phyloP scores from a whole-genome alignment of 495 filamentous ascomycete genomes.

The Glonium stellatum region DNA sequence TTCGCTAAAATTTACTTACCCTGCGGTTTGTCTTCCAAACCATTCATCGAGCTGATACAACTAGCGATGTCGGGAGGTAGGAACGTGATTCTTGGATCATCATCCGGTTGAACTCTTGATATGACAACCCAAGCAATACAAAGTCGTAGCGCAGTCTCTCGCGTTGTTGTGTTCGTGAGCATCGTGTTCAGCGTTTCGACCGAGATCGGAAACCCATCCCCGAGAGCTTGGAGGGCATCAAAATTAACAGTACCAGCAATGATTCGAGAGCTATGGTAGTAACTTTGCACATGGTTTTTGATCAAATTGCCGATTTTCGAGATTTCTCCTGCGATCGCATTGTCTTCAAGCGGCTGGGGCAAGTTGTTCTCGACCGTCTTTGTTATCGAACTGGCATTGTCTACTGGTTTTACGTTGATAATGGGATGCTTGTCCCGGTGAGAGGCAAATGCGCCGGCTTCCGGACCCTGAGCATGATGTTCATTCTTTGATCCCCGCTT shows the following conservation, averaged over 20 bases:
- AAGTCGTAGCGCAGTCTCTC: constrained; percentile 28
- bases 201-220: constrained; percentile 18
- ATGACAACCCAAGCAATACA: constrained; percentile 33
- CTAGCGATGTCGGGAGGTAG: constrained; percentile 31
- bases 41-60: constrained; percentile 20
- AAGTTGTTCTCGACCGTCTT: constrained; percentile 20
- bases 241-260: constrained; percentile 17
- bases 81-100: constrained; percentile 20
- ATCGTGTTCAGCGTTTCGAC: constrained; percentile 23
- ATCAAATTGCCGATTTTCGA: constrained; percentile 33
- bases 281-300: constrained; percentile 41
- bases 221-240: constrained; percentile 22
- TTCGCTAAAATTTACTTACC: constrained; percentile 27
- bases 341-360: constrained; percentile 32
- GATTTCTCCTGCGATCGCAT: constrained; percentile 31
- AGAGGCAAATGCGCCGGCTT: constrained; percentile 14
- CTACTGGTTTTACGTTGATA: constrained; percentile 4
- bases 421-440: constrained; percentile 13
- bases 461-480: neutral
- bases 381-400: constrained; percentile 12
- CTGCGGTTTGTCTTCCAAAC: constrained; percentile 6
- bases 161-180: constrained; percentile 28
- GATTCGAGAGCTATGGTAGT: constrained; percentile 29
- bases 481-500: constrained; percentile 1
- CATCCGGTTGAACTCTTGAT: constrained; percentile 20